These are phyloP conservation scores for Nematocida minor DNA, from an alignment of 371 early-diverging fungal species.

Conservation along the genomic window DNA sequence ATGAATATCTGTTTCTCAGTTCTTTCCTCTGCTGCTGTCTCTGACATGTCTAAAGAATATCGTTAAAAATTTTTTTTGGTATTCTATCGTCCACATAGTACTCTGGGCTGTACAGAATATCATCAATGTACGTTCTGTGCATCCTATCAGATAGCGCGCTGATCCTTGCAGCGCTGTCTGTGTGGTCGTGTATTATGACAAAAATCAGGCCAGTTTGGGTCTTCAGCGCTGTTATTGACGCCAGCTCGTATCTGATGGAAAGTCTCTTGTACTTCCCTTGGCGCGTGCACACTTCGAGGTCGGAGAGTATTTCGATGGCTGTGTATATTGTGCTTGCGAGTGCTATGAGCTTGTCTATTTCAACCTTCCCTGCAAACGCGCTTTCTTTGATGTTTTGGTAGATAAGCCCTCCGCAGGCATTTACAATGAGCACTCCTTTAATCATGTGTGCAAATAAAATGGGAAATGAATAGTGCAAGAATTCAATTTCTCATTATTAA, in stretches of 20 bases:
- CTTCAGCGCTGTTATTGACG: slow-evolving; percentile 8
- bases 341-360: slow-evolving; percentile 38
- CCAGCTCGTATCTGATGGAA: neutral
- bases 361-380: neutral
- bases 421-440: slow-evolving; percentile 35
- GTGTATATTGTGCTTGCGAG: slow-evolving; percentile 45
- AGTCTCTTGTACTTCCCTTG: neutral
- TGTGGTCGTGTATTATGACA: slow-evolving; percentile 12
- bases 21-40: neutral
- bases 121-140: slow-evolving; percentile 4
- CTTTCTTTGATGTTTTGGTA: neutral
- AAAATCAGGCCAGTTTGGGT: slow-evolving; percentile 39
- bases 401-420: slow-evolving; percentile 16
- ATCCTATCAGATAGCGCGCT: neutral
- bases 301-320: slow-evolving; percentile 27
- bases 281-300: neutral
- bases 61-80: neutral
- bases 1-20: slow-evolving; percentile 17
- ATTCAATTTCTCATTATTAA: too few relatives aligned
- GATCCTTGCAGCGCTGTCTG: neutral
- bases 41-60: neutral
- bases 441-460: slow-evolving; percentile 17
- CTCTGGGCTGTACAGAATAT: slow-evolving; percentile 17
- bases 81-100: slow-evolving; percentile 31
- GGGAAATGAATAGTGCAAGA: neutral